These are phyloP conservation scores for Diplodia scrobiculata DNA, from an alignment of 2,329 filamentous ascomycete genomes.

Conservation along the genomic window DNA sequence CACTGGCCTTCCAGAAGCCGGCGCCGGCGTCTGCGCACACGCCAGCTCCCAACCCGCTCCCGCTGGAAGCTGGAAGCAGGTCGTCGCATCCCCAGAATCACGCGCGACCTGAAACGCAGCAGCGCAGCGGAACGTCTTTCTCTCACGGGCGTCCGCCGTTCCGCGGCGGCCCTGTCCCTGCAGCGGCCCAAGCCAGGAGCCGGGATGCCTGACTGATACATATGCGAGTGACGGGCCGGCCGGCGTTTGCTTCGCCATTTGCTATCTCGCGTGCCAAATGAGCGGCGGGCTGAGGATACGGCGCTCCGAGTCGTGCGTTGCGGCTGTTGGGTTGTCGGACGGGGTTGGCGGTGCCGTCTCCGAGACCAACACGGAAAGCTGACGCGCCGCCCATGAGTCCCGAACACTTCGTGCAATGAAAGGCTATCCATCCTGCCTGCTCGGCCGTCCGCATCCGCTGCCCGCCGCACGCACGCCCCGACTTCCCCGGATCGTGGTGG, in stretches of 20 bases:
- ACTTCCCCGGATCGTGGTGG: constrained; percentile 4
- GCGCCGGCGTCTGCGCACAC: background rate
- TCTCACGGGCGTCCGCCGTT: background rate
- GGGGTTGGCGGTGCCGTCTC: background rate
- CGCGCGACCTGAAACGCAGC: constrained; percentile 11
- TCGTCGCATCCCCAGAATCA: background rate
- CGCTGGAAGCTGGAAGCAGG: too few relatives aligned
- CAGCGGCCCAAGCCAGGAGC: background rate
- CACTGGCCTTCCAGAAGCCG: constrained; percentile 20
- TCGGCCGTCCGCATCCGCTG: constrained; percentile 1
- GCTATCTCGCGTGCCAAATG: too few relatives aligned
- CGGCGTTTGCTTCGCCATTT: constrained; percentile 13
- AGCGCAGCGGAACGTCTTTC: background rate
- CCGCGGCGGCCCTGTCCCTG: constrained; percentile 14
- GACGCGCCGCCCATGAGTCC: too few relatives aligned
- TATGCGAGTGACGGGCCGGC: constrained; percentile 13
- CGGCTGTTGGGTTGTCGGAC: background rate
- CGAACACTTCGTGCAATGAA: background rate
- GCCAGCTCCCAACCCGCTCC: background rate
- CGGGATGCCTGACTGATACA: constrained; percentile 6
- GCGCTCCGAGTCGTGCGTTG: constrained; percentile 1
- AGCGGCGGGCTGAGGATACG: too few relatives aligned
- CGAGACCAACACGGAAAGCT: background rate
- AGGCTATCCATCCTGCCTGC: background rate
- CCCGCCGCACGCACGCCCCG: background rate